A percentile compares a stretch with the other conserved stretches of the same genome.
phyloP scores from a whole-genome alignment of 805 yeast species.

The Kodamaea hsintzibuensis region DNA sequence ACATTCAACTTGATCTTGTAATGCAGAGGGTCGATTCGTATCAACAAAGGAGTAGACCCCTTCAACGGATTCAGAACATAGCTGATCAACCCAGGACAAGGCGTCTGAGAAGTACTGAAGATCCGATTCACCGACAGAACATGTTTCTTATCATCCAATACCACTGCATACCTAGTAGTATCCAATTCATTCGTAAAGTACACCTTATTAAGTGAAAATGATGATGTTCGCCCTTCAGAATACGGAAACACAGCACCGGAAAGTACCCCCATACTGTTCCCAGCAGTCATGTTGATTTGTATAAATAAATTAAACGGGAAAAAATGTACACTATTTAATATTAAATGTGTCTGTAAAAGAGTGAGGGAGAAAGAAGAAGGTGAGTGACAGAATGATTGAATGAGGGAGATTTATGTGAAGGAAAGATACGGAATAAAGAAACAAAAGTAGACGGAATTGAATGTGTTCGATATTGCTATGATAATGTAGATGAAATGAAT shows the following conservation, averaged over 20 bases:
- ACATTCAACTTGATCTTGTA: constrained; percentile 31
- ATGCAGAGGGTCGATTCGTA: constrained; percentile 25
- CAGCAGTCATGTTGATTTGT: constrained; percentile 1
- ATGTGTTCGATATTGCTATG: no score
- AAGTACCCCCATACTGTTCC: constrained; percentile 1
- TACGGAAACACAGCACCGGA: not conserved
- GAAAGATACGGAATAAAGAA: not conserved
- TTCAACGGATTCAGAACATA: constrained; percentile 27
- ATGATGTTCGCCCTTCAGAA: not conserved
- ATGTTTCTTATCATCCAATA: constrained; percentile 18
- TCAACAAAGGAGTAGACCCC: constrained; percentile 29
- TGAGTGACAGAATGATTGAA: not conserved
- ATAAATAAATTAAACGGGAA: constrained; percentile 1
- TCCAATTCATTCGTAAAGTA: constrained; percentile 30
- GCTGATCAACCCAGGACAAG: constrained; percentile 17
- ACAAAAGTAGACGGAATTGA: no score
- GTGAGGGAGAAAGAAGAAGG: not conserved
- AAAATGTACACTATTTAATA: not conserved
- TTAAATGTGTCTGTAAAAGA: not conserved
- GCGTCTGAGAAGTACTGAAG: constrained; percentile 16
- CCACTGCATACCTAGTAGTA: constrained; percentile 20
- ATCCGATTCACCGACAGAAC: constrained; percentile 22
- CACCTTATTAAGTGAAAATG: constrained; percentile 20
- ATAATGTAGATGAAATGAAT: no score
- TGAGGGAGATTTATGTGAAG: not conserved